Evolutionary conservation across 176 grass and related monocot genomes (phyloP), one percentile per base, ranked within the genome.

Genomic region (Poa annua): DNA sequence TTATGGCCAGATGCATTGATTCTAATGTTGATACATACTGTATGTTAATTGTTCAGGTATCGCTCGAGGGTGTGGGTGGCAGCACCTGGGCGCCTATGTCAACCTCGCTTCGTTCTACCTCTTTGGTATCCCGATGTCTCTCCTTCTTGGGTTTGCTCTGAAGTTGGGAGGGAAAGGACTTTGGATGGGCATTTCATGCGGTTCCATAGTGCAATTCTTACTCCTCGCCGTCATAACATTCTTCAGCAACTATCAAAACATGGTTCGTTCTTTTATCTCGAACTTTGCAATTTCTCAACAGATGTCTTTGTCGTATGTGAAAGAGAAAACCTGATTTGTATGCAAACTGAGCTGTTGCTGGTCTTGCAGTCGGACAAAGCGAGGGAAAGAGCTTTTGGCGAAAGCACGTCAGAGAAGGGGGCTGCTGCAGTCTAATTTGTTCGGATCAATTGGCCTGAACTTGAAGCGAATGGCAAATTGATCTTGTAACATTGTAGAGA

Each of bases 71-170:
- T 85, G 96, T 3, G 96, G 96, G 34, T 95, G 90, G 87, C 96
- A 98, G 82, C 96, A 98, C 71, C 62, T 98, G 20, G 96, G 92
- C 2, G 96, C 92, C 34, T 98, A 91, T 76, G 86, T 98, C 7
- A 98, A 98, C 82, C 85, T 95, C 0, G 85, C 88, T 25, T 91
- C 96, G 0, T 98, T 93, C 85, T 98, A 98, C 72, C 82, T 98
- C 29, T 56, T 98, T 34, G 95, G 95, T 4, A 91, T 97, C 36
- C 95, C 92, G 4, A 24, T 80, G 4, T 92, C 88, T 11, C 81
- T 92, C 39, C 63, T 85, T 15, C 86, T 95, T 20, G 92, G 90
- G 1, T 98, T 98, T 79, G 66, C 66, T 77, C 55, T 93, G 67
- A 88, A 91, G 34, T 86, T 90, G 71, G 88, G 88, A 81, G 96